These are phyloP conservation scores for Boletus tomentosulus DNA, from an alignment of 768 basidiomycete species.

Conservation along the genomic window DNA sequence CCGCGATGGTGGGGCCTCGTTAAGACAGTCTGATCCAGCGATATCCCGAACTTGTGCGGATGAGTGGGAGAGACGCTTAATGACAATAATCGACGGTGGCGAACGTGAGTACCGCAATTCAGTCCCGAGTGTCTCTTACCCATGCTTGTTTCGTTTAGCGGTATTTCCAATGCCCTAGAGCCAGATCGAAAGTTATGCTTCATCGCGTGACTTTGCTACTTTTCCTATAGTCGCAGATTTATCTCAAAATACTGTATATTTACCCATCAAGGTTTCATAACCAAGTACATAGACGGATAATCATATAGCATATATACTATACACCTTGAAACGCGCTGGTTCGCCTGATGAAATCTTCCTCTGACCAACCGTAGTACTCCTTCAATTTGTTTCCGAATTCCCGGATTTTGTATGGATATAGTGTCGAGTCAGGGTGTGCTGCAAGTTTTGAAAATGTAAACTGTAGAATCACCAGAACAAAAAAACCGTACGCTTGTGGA, in stretches of 20 bases:
- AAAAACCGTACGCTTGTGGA: slow-evolving; percentile 62
- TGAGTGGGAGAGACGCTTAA: slow-evolving; percentile 16
- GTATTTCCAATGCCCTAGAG: not conserved
- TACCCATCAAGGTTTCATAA: not conserved
- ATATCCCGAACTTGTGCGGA: slow-evolving; percentile 17
- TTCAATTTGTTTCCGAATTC: slow-evolving; percentile 57
- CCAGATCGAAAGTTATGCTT: not conserved
- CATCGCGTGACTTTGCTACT: too few species aligned
- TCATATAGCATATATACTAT: not conserved
- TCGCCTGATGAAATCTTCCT: slow-evolving; percentile 37
- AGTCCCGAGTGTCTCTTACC: not conserved
- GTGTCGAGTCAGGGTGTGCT: slow-evolving; percentile 75
- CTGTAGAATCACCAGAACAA: not conserved
- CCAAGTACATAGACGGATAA: not conserved
- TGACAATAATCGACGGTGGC: slow-evolving; percentile 14
- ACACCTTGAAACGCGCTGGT: not conserved
- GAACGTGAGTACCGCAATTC: slow-evolving; percentile 14
- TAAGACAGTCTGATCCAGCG: slow-evolving; percentile 12
- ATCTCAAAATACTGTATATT: not conserved
- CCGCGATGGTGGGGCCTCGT: slow-evolving; percentile 23
- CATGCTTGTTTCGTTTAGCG: not conserved
- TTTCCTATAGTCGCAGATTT: not conserved
- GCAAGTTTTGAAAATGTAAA: slow-evolving; percentile 2
- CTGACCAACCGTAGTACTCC: slow-evolving; percentile 63
- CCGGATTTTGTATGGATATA: slow-evolving; percentile 47